Evolutionary conservation across 1,284 basidiomycete species (phyloP).

Genomic region (Austroboletus novae-zelandiae): DNA sequence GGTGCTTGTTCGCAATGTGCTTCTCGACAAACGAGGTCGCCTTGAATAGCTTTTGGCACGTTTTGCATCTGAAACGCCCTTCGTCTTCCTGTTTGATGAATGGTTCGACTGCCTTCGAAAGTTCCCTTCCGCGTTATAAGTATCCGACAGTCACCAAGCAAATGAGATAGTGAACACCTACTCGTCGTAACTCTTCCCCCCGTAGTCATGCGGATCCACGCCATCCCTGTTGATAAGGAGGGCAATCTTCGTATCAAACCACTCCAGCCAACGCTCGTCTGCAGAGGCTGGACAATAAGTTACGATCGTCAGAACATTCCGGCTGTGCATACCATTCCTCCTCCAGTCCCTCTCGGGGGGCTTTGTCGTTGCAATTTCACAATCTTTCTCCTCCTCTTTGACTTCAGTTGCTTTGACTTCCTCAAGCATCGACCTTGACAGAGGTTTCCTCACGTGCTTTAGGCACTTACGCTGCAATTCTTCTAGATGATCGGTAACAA

Average conservation of each 20-base stretch:
- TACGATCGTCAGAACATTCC: constrained; percentile 6
- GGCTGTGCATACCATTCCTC: constrained; percentile 54
- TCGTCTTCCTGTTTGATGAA: constrained; percentile 92
- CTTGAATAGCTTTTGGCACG: constrained; percentile 93
- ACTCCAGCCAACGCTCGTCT: constrained; percentile 88
- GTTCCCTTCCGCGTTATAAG: constrained; percentile 54
- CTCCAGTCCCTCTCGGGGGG: constrained; percentile 58
- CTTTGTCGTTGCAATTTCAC: constrained; percentile 17
- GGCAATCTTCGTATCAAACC: constrained; percentile 81
- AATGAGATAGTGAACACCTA: constrained; percentile 41
- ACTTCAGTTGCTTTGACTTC: constrained; percentile 51
- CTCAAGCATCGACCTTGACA: constrained; percentile 55
- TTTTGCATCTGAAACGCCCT: constrained; percentile 93
- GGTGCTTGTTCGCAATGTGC: constrained; percentile 87
- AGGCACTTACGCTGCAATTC: constrained; percentile 93
- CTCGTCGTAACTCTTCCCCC: constrained; percentile 88
- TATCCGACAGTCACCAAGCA: constrained; percentile 5
- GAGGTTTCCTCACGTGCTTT: constrained; percentile 79
- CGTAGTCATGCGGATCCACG: constrained; percentile 83
- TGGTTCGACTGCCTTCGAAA: constrained; percentile 72
- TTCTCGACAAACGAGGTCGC: constrained; percentile 95
- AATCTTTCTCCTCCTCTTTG: constrained; percentile 36
- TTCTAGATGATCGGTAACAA: constrained; percentile 87
- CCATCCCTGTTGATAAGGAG: constrained; percentile 71
- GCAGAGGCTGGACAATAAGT: constrained; percentile 16